Evolutionary conservation across 805 yeast species (phyloP), one percentile per base, ranked within the genome.

Genomic region (Sporopachydermia quercuum): DNA sequence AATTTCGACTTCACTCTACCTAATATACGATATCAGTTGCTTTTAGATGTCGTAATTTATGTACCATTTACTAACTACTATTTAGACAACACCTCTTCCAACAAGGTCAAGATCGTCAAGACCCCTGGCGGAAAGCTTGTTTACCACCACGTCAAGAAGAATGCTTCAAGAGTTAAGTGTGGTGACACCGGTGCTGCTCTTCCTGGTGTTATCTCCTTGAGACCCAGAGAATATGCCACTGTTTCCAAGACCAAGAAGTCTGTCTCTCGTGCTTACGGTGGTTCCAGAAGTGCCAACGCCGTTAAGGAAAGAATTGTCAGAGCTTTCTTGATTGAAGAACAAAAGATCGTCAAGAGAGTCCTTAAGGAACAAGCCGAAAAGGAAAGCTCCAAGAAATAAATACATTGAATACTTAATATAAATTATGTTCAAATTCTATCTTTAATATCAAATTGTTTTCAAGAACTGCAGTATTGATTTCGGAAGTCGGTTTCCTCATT

Each of bases 251-350:
- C 95, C 63, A 82, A 80, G 76, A 91, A 91, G 80, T 82, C 95
- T 57, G 99, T 91, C 57, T 87, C 89, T 65, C 91, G 99, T 79
- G 87, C 96, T 60, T 91, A 91, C 89, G 98, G 99, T 77, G 99
- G 99, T 70, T 78, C 84, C 63, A 81, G 82, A 76, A 85, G 91
- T 76, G 96, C 89, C 68, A 85, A 76, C 50, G 48, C 84, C 85
- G 97, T 89, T 66, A 89, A 89, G 81, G 95, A 89, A 74, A 85
- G 96, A 80, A 79, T 91, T 60, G 89, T 89, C 67, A 89, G 98
- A 76, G 96, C 98, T 63, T 91, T 91, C 86, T 81, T 91, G 69
- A 84, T 91, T 57, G 98, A 93, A 77, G 99, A 91, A 76, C 97
- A 91, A 76, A 93, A 91, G 85, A 87, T 91, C 55, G 99, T 91